Evolutionary conservation across 257 asterid genomes (phyloP).

Genomic region (Penstemon eatonii): DNA sequence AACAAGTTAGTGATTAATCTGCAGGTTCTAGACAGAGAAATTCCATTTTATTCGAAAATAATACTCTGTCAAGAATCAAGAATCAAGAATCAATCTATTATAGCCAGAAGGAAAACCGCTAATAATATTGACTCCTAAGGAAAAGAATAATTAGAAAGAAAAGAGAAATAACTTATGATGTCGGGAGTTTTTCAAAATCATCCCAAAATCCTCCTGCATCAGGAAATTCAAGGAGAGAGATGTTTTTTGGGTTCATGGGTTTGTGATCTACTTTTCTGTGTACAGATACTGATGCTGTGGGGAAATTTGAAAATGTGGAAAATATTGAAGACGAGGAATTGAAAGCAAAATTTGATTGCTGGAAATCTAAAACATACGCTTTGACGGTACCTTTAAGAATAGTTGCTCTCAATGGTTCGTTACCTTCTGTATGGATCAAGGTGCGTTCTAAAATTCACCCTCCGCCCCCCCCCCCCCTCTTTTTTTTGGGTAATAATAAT

Average conservation of each 20-base stretch:
- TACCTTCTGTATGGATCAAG: conserved; percentile 84
- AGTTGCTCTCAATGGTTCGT: conserved; percentile 74
- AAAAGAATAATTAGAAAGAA: too few species aligned
- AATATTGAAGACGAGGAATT: conserved; percentile 48
- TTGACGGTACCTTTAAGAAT: conserved; percentile 74
- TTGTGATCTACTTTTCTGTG: conserved; percentile 10
- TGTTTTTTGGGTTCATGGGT: neutral
- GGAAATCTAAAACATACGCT: conserved; percentile 84
- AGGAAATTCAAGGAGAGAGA: neutral
- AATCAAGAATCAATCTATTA: too few species aligned
- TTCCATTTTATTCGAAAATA: too few species aligned
- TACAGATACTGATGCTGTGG: conserved; percentile 36
- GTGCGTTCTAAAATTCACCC: conserved; percentile 38
- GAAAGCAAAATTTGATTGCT: conserved; percentile 70
- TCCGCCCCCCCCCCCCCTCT: neutral
- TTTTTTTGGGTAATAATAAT: neutral
- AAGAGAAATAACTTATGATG: too few species aligned
- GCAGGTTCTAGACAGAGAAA: too few species aligned
- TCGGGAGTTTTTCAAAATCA: too few species aligned
- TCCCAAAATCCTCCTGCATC: neutral
- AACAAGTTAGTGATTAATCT: too few species aligned
- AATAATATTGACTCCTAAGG: too few species aligned
- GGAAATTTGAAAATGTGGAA: conserved; percentile 37
- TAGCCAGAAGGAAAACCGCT: too few species aligned
- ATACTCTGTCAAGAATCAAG: too few species aligned